Evolutionary conservation across 2,329 filamentous ascomycete species (phyloP), one percentile per base, ranked within the genome.

Genomic region (Torrubiella hemipterigena): DNA sequence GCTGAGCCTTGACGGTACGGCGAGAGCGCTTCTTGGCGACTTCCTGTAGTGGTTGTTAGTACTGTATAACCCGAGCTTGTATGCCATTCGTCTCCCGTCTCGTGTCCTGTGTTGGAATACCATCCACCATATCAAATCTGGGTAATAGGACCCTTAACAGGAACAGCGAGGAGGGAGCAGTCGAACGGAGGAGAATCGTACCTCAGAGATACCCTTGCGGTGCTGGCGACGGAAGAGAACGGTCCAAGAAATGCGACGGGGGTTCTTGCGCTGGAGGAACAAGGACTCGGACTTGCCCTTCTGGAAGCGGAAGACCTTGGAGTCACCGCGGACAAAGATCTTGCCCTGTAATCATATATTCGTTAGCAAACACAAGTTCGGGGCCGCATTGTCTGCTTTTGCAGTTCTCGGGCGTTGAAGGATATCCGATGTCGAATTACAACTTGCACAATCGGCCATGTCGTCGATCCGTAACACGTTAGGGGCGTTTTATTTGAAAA

Each of bases 161-260:
- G n/a, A n/a, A 14, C 12, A 17, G 32, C 33, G 22, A 17, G 27
- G 24, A 28, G 27, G 29, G 32, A 20, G 7, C 19, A 27, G 26
- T 17, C 13, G 26, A 11, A 7, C 13, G 6, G 29, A 11, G 33
- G 29, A 11, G 33, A 39, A 32, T 63, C 81, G 71, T 81, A 96
- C 91, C 87, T 98, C 91, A 76, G 89, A 93, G 71, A 96, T 93
- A 81, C 91, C 91, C 86, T 98, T 98, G 77, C 87, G 91, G 81
- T 95, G 89, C 73, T 93, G 84, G 69, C 89, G 83, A 66, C 91
- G 81, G 84, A 84, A 98, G 46, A 98, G 83, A 55, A 87, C 80
- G 50, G 91, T 98, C 91, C 91, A 98, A 52, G 89, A 80, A 67
- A 98, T 96, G 64, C 89, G 86, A 67, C 91, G 89, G 63, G 91